Evolutionary conservation across 768 basidiomycete species (phyloP).

Genomic region (Trametes cinnabarina): DNA sequence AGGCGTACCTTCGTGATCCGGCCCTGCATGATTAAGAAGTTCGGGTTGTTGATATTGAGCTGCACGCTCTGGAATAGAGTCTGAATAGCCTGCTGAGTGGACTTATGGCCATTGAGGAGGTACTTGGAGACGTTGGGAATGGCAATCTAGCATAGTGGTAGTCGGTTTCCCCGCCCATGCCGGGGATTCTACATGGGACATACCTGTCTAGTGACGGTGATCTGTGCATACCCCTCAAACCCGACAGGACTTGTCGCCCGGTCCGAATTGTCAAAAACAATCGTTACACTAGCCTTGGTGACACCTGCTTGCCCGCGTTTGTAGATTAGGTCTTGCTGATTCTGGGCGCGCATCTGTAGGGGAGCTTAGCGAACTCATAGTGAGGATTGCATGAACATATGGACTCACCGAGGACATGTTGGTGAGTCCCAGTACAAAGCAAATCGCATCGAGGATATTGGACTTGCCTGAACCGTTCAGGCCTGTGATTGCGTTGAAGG

Average conservation of each 20-base stretch:
- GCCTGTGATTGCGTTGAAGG: conserved; percentile 98
- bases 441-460: conserved; percentile 98
- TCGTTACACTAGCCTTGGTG: conserved; percentile 95
- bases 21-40: conserved; percentile 99
- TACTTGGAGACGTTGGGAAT: conserved; percentile 94
- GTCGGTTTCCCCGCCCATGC: background rate
- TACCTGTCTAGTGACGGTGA: conserved; percentile 96
- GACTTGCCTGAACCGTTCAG: conserved; percentile 97
- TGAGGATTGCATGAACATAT: background rate
- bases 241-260: conserved; percentile 79
- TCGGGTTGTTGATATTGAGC: conserved; percentile 99
- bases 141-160: conserved; percentile 60
- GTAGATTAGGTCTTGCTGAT: conserved; percentile 97
- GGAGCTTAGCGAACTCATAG: background rate
- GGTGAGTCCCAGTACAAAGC: conserved; percentile 96
- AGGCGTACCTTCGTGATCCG: conserved; percentile 88
- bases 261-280: conserved; percentile 98
- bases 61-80: conserved; percentile 95
- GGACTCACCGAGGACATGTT: conserved; percentile 84
- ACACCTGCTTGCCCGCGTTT: conserved; percentile 98
- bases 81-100: conserved; percentile 81
- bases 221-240: conserved; percentile 75
- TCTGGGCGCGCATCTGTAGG: conserved; percentile 84
- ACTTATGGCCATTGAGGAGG: conserved; percentile 92
- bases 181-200: conserved; percentile 17